Evolutionary conservation across 352 stramenopile species (phyloP).

Genomic region (Chrysophaeum taylorii): DNA sequence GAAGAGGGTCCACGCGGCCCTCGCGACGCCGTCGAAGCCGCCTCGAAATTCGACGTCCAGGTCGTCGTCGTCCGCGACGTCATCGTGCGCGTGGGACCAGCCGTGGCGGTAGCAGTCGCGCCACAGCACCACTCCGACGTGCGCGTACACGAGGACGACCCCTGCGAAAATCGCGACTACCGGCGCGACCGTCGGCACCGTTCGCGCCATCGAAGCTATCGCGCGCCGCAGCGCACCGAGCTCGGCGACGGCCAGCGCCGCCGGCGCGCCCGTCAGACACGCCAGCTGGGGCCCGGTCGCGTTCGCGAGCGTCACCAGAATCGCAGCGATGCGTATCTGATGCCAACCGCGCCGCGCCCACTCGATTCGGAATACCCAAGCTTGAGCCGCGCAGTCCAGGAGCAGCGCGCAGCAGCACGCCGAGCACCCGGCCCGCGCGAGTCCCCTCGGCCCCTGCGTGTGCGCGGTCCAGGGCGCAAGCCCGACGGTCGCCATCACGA

Average conservation of each 20-base stretch:
- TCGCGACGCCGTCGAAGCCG: constrained; percentile 13
- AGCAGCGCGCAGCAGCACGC: too few species aligned
- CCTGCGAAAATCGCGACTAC: neutral
- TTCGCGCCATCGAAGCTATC: neutral
- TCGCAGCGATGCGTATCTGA: too few species aligned
- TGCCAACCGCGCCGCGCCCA: too few species aligned
- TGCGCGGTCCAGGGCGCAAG: too few species aligned
- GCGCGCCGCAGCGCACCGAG: neutral
- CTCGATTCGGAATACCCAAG: too few species aligned
- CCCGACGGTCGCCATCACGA: too few species aligned
- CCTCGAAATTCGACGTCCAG: neutral
- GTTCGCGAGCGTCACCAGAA: too few species aligned
- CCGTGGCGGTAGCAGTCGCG: neutral
- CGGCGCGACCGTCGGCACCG: neutral
- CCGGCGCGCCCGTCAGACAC: neutral
- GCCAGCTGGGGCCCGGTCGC: too few species aligned
- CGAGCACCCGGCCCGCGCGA: too few species aligned
- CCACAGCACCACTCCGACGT: neutral
- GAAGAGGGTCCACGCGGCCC: constrained; percentile 16
- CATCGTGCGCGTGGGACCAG: neutral
- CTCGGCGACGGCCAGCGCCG: neutral
- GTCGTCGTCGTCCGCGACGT: neutral
- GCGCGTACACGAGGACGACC: constrained; percentile 11
- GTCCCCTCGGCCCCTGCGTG: too few species aligned
- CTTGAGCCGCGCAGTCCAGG: too few species aligned